phyloP scores from a whole-genome alignment of 768 basidiomycete genomes.

The Pleurotus sapidus region DNA sequence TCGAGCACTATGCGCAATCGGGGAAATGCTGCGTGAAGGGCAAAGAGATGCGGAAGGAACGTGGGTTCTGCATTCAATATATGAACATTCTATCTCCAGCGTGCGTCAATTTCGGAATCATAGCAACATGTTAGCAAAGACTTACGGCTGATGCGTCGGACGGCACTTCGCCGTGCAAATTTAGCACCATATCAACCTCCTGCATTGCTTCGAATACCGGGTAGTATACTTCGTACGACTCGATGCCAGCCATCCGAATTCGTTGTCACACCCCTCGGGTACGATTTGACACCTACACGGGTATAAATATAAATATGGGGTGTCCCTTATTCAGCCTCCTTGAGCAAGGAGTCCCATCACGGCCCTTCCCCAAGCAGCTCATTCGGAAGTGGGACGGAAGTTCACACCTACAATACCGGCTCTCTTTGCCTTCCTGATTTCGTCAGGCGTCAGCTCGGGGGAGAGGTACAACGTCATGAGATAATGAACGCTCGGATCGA shows the following conservation, averaged over 20 bases:
- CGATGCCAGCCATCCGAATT: constrained; percentile 96
- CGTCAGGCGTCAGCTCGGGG: constrained; percentile 84
- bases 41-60: constrained; percentile 85
- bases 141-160: constrained; percentile 67
- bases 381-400: constrained; percentile 15
- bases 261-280: constrained; percentile 96
- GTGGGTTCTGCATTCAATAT: constrained; percentile 89
- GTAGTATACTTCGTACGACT: constrained; percentile 92
- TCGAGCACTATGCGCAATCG: constrained; percentile 92
- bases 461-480: constrained; percentile 98
- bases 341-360: background rate
- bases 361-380: background rate
- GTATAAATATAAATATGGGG: background rate
- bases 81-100: constrained; percentile 66
- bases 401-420: constrained; percentile 71
- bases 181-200: constrained; percentile 89
- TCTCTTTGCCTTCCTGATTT: constrained; percentile 82
- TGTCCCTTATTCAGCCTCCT: background rate
- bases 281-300: constrained; percentile 80
- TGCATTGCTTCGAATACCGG: constrained; percentile 94
- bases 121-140: constrained; percentile 14
- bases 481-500: constrained; percentile 80
- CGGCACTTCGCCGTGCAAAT: constrained; percentile 96
- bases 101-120: background rate
- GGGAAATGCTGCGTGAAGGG: constrained; percentile 83